Conservation (phyloP, 2,329 filamentous ascomycete species). For the Fusarium verticillioides region DNA sequence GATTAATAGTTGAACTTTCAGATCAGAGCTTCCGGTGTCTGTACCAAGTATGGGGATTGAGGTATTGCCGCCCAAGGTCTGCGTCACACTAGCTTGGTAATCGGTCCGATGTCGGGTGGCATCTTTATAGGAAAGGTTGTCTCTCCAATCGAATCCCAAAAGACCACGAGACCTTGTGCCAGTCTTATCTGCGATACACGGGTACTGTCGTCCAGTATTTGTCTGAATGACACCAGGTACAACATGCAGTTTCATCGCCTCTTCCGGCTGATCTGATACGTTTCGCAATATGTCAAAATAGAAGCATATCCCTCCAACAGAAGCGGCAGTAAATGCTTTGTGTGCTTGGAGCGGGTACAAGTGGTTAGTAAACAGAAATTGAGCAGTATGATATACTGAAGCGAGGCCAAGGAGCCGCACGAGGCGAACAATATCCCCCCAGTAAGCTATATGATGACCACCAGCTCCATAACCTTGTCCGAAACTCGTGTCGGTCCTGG, state of each 20-base stretch:
- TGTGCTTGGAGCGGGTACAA: fast-evolving
- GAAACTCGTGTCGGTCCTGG: fast-evolving
- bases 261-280: neutral
- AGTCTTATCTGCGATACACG: fast-evolving
- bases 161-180: fast-evolving
- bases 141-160: fast-evolving
- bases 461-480: neutral
- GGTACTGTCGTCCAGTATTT: fast-evolving
- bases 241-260: fast-evolving
- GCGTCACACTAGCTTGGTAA: fast-evolving
- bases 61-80: neutral
- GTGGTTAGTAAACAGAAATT: neutral
- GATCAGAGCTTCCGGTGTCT: neutral
- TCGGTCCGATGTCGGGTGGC: neutral
- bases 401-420: neutral
- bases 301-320: fast-evolving
- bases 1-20: fast-evolving
- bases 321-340: neutral
- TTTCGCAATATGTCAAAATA: neutral
- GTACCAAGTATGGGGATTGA: fast-evolving
- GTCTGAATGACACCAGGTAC: neutral
- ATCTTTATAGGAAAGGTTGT: neutral
- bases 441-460: fast-evolving
- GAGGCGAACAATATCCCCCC: neutral
- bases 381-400: neutral